Percentiles rank a stretch among this genome's conserved stretches.
These are phyloP conservation scores for Torrubiellomyces zombiae DNA, from an alignment of 2,329 filamentous ascomycete species.

Conservation along the genomic window DNA sequence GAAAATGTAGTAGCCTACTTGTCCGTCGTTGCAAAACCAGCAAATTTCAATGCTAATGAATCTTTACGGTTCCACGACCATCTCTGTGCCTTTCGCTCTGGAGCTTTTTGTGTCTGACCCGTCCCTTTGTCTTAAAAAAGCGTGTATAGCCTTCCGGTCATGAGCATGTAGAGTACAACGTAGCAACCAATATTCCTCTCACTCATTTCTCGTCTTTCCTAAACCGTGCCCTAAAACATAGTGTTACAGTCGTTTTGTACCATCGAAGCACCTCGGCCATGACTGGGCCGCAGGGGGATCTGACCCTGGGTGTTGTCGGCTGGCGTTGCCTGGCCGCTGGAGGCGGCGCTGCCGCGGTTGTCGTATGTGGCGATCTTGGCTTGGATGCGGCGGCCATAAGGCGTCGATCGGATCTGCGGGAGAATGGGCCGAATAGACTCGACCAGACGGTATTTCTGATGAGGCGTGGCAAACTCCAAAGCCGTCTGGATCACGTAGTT, in stretches of 20 bases:
- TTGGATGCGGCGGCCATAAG: constrained; percentile 85
- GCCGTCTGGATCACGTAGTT: constrained; percentile 98
- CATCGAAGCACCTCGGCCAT: constrained; percentile 23
- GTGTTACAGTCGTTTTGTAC: constrained; percentile 14
- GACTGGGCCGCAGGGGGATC: constrained; percentile 28
- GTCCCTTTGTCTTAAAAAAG: too few relatives aligned
- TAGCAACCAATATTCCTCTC: too few relatives aligned
- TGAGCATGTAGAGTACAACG: too few relatives aligned
- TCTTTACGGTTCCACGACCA: too few relatives aligned
- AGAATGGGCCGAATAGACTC: constrained; percentile 76
- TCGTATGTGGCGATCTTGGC: constrained; percentile 63
- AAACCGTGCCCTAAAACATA: too few relatives aligned
- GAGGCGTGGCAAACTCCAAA: constrained; percentile 63
- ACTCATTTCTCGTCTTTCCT: too few relatives aligned
- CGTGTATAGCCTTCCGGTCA: too few relatives aligned
- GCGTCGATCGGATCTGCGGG: constrained; percentile 71
- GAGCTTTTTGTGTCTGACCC: too few relatives aligned
- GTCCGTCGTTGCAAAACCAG: too few relatives aligned
- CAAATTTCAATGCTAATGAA: too few relatives aligned
- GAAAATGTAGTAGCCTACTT: too few relatives aligned
- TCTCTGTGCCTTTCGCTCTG: too few relatives aligned
- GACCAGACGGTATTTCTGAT: constrained; percentile 58
- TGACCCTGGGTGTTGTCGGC: constrained; percentile 37
- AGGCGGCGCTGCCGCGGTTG: constrained; percentile 23
- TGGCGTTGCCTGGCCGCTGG: constrained; percentile 33